phyloP scores from a whole-genome alignment of 208 protist genomes.

The Lotmaria passim region DNA sequence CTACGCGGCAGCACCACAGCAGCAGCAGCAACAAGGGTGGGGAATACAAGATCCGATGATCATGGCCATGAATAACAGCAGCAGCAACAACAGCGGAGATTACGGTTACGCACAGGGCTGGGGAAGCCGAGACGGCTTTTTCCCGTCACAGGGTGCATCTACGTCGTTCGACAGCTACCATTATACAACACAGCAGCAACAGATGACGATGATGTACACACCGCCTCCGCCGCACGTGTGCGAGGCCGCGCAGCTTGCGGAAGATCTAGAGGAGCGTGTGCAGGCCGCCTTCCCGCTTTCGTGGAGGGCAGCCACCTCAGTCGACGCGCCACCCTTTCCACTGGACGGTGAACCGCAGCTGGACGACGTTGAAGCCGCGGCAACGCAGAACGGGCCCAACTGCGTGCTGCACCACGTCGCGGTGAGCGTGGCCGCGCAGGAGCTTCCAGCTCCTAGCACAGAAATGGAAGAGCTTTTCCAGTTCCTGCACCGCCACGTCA shows the following conservation, averaged over 20 bases:
- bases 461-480: constrained; percentile 65
- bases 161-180: background rate
- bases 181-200: constrained; percentile 4
- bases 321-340: background rate
- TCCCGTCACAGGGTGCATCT: background rate
- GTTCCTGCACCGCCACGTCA: constrained; percentile 46
- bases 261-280: constrained; percentile 50
- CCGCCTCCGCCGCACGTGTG: constrained; percentile 20
- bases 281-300: constrained; percentile 47
- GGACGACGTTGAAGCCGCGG: background rate
- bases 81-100: background rate
- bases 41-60: background rate
- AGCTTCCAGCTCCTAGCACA: constrained; percentile 33
- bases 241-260: constrained; percentile 38
- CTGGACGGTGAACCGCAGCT: constrained; percentile 18
- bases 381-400: background rate
- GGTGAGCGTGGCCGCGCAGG: background rate
- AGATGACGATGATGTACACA: background rate
- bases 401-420: constrained; percentile 22
- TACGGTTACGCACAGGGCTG: constrained; percentile 10
- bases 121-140: background rate
- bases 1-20: background rate
- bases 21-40: background rate
- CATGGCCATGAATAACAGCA: background rate
- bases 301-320: constrained; percentile 18